Percentiles rank a stretch among this genome's conserved stretches.
phyloP scores from a whole-genome alignment of 371 early-diverging fungal genomes.

The Smittium culicis region DNA sequence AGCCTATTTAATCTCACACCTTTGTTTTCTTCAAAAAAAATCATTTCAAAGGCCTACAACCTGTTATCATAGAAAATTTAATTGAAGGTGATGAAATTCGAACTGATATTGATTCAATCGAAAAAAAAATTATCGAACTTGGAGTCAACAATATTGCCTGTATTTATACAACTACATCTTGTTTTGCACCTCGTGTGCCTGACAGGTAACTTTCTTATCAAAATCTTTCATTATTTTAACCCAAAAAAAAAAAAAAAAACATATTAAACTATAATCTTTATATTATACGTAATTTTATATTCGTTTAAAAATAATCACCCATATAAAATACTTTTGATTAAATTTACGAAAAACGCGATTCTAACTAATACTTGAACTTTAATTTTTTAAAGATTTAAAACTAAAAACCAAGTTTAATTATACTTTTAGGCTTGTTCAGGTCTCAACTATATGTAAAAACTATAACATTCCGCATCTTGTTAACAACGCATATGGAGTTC shows the following conservation, averaged over 20 bases:
- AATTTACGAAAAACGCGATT: no score
- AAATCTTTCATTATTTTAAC: no score
- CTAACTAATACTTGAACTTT: no score
- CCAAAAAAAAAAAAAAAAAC: no score
- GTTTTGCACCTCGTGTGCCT: slow-evolving; percentile 23
- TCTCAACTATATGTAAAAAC: slow-evolving; percentile 13
- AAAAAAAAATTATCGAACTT: slow-evolving; percentile 2
- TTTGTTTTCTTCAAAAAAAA: no score
- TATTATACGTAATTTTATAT: no score
- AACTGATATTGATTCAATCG: slow-evolving; percentile 13
- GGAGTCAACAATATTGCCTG: slow-evolving; percentile 15
- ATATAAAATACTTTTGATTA: no score
- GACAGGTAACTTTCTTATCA: slow-evolving; percentile 5
- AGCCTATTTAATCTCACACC: no score
- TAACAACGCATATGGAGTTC: slow-evolving; percentile 24
- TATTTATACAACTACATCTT: slow-evolving; percentile 21
- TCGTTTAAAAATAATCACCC: no score
- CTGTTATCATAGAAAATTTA: slow-evolving; percentile 10
- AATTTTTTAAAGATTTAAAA: no score
- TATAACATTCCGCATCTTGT: slow-evolving; percentile 20
- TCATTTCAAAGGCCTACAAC: neutral
- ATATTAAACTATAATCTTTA: no score
- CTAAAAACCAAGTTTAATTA: no score
- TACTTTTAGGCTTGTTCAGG: slow-evolving; percentile 7
- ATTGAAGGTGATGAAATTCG: slow-evolving; percentile 13